Base-by-base conservation (phyloP, 2,329 filamentous ascomycete species). In the Aspergillus niger region DNA sequence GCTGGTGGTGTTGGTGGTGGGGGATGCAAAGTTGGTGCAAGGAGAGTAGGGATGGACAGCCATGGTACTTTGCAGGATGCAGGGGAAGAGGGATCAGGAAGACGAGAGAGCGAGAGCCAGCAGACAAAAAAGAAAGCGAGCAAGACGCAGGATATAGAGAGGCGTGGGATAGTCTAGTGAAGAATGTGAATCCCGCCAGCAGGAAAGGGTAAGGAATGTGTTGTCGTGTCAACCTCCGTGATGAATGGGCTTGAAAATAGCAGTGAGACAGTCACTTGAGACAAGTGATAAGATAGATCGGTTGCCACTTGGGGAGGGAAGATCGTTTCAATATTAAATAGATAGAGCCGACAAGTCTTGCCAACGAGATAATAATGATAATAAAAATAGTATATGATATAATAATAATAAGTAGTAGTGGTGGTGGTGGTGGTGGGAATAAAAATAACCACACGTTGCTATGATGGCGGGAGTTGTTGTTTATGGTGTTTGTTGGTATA, bases 141-240 rank as follows among this genome's bases (percentile, higher is more conserved):
- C 24, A 8, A 24, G 17, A 49, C 24, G 17, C 13, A 38, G 53
- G 26, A 32, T 30, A 53, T 54, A 43, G 50, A 51, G 52, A 20
- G 36, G 57, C 47, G 20, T 22, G 30, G 41, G 38, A n/a, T 20
- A 8, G 26, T 51, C 30, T 17, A 50, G 57, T 50, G 63, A 63
- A 53, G 63, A 65, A 67, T 62, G 65, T 62, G 54, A 57, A 58
- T 66, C 70, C 67, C 65, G 63, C 74, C 73, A 70, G 74, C 73
- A 74, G 69, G 67, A 67, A 51, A 36, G 10, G 32, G 32, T 36
- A 60, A 60, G 60, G 58, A 63, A 63, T 64, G 63, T 36, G 60
- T 63, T 64, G 60, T 64, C 60, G 52, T 60, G 63, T 64, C 50
- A 65, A 65, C 60, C n/a, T 63, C 48, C 54, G 49, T 28, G 39